These are phyloP conservation scores for Chenopodium formosanum DNA, from an alignment of 148 eudicot genomes.

Conservation along the genomic window DNA sequence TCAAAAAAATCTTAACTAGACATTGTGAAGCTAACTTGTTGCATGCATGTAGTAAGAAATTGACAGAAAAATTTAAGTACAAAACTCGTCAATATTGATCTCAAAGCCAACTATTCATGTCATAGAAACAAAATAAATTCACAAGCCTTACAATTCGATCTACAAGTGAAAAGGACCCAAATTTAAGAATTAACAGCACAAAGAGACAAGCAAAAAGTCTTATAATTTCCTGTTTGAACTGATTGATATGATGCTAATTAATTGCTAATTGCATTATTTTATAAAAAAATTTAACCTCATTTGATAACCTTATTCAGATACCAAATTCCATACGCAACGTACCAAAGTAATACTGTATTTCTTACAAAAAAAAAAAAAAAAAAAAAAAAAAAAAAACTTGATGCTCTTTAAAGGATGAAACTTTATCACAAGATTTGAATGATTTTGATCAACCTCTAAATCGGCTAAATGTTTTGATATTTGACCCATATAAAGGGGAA, in stretches of 20 bases:
- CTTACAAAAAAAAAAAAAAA: not conserved
- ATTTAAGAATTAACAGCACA: not conserved
- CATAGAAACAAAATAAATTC: too few relatives aligned
- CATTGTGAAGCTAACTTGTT: too few relatives aligned
- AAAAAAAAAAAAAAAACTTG: not conserved
- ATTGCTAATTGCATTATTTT: too few relatives aligned
- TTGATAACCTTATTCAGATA: not conserved
- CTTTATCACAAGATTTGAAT: constrained; percentile 8
- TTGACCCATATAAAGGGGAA: not conserved
- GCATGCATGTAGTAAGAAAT: too few relatives aligned
- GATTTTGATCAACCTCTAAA: constrained; percentile 8
- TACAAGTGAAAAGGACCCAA: too few relatives aligned
- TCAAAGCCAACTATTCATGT: too few relatives aligned
- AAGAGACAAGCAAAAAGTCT: not conserved
- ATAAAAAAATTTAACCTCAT: not conserved
- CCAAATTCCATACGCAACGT: constrained; percentile 5
- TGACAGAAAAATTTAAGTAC: too few relatives aligned
- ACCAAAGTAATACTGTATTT: not conserved
- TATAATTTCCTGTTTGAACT: not conserved
- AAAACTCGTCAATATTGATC: too few relatives aligned
- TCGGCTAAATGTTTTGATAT: not conserved
- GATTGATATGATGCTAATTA: not conserved
- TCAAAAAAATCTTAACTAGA: too few relatives aligned
- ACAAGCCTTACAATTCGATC: too few relatives aligned
- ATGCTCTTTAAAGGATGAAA: not conserved